Percentiles rank a stretch among this genome's conserved stretches.
Evolutionary conservation across 2,329 filamentous ascomycete genomes (phyloP).

Genomic region (Colletotrichum limetticola): DNA sequence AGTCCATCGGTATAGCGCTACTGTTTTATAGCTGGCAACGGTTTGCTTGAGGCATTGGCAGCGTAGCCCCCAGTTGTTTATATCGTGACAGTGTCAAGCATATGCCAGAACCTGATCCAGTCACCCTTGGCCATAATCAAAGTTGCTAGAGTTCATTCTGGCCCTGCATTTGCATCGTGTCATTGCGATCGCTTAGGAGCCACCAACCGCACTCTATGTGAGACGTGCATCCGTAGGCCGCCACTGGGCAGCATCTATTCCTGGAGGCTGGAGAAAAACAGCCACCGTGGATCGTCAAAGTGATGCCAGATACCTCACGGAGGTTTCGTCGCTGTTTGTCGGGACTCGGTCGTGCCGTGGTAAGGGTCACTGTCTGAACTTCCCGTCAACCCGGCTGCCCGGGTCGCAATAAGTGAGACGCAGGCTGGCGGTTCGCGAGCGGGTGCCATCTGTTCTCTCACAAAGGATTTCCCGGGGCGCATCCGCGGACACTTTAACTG

Average conservation of each 20-base stretch:
- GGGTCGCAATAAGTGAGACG: not conserved
- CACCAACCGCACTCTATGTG: constrained; percentile 93
- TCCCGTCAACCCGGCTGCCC: not conserved
- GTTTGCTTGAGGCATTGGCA: constrained; percentile 1
- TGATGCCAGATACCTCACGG: constrained; percentile 6
- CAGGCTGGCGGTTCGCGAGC: constrained; percentile 1
- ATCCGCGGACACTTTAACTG: constrained; percentile 6
- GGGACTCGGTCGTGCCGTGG: constrained; percentile 12
- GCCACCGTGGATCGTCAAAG: not conserved
- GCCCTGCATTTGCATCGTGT: not conserved
- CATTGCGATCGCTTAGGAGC: constrained; percentile 42
- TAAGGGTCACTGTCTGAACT: not conserved
- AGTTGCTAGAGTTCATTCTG: not conserved
- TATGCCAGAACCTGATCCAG: not conserved
- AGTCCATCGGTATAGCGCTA: constrained; percentile 5
- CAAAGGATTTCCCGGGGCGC: constrained; percentile 1
- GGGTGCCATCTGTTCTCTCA: constrained; percentile 6
- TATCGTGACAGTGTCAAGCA: constrained; percentile 10
- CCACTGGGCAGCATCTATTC: constrained; percentile 19
- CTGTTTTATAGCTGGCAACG: not conserved
- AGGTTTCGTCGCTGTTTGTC: constrained; percentile 24
- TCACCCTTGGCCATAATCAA: constrained; percentile 9
- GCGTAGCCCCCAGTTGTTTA: constrained; percentile 1
- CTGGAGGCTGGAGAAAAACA: constrained; percentile 8
- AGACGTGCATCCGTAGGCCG: constrained; percentile 19